Evolutionary conservation across 2,329 filamentous ascomycete species (phyloP), one percentile per base, ranked within the genome.

Genomic region (Cercospora canescens): DNA sequence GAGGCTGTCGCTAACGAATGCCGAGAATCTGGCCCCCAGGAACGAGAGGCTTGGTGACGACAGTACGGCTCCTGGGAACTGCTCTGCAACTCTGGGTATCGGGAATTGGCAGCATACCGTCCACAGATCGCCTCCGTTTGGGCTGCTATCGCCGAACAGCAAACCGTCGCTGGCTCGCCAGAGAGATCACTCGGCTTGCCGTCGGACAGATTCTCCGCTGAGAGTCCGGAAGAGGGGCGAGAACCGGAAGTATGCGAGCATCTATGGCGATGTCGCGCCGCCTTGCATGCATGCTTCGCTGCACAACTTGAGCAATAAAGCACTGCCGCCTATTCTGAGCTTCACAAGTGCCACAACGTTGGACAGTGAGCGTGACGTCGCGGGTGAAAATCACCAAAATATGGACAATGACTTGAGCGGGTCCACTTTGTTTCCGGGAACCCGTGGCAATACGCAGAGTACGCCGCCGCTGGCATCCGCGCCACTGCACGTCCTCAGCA

Each of bases 191-290:
- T 75, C 75, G 14, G 71, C 73, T 21, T 77, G 75, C 65, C 67
- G 71, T 21, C 64, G 59, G 48, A 65, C 70, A 28, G 70, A 72
- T 24, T 75, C 74, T n/a, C 75, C 75, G 30, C 64, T 78, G 18
- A 74, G 72, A 34, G 74, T 78, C 14, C 75, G 74, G 30, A 77
- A 78, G 63, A 77, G 76, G 18, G 69, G 76, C n/a, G 76, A 78
- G 66, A 76, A 76, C 59, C 69, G 77, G 28, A 74, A 69, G 52
- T 64, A 73, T 9, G 41, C 64, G 37, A 63, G 52, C 54, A 62
- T 68, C 11, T 72, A 68, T 61, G 60, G 69, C 9, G 72, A 74
- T 45, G 67, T 76, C 28, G 71, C 72, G 48, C 73, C 73, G 26
- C 73, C 74, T 14, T 71, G 70, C 55, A 45, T 69, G 63, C 67